phyloP scores from a whole-genome alignment of 495 filamentous ascomycete species.

The Lasiosphaeria miniovina region DNA sequence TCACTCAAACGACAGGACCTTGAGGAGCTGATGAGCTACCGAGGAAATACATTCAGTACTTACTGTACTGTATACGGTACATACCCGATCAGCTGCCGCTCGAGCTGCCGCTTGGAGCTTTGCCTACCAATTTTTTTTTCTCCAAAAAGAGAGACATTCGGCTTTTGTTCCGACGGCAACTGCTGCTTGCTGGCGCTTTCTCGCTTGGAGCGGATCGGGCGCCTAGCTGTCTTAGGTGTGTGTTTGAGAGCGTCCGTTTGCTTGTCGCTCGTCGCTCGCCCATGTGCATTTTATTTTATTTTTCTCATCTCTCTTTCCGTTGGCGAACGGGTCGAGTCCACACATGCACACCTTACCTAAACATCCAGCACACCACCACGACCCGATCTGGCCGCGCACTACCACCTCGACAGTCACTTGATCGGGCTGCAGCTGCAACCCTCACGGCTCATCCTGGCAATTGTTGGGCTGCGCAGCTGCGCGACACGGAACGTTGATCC shows the following conservation, averaged over 20 bases:
- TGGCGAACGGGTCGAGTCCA: too few relatives aligned
- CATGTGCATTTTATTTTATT: too few relatives aligned
- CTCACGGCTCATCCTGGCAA: slow-evolving; percentile 24
- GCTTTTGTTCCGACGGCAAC: background rate
- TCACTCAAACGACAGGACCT: background rate
- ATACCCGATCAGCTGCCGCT: too few relatives aligned
- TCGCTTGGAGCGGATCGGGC: too few relatives aligned
- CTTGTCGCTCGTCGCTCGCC: too few relatives aligned
- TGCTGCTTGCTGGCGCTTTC: background rate
- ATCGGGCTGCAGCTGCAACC: slow-evolving; percentile 33
- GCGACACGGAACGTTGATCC: background rate
- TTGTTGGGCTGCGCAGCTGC: slow-evolving; percentile 9
- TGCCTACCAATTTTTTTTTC: too few relatives aligned
- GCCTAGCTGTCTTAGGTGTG: too few relatives aligned
- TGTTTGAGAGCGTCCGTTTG: too few relatives aligned
- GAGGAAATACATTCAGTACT: background rate
- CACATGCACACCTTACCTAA: background rate
- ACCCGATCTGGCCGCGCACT: slow-evolving; percentile 21
- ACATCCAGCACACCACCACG: slow-evolving; percentile 2
- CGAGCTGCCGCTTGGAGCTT: too few relatives aligned
- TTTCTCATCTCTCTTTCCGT: too few relatives aligned
- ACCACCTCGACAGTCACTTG: slow-evolving; percentile 33
- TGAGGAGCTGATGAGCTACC: background rate
- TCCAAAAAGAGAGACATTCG: background rate
- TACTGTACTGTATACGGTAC: too few relatives aligned